Conservation (phyloP, 805 yeast species). For the Lachancea sp. region DNA sequence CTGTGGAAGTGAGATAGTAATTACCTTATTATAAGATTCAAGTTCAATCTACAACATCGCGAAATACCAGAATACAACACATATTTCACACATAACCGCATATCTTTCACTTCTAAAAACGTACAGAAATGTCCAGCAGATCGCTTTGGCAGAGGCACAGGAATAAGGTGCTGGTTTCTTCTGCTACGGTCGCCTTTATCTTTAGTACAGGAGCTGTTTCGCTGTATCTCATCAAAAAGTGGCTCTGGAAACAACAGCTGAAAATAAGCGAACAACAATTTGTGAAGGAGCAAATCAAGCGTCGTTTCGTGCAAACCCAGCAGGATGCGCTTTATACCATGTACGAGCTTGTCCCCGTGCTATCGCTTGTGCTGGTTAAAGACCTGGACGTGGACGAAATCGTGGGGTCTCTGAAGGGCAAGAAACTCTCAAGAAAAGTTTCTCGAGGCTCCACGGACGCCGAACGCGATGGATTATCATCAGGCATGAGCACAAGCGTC, state of each 20-base stretch:
- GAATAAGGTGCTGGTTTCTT: conserved; percentile 21
- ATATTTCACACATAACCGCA: too few species aligned
- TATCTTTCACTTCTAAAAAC: too few species aligned
- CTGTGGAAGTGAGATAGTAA: too few species aligned
- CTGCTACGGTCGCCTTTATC: conserved; percentile 19
- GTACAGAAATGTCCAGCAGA: conserved; percentile 9
- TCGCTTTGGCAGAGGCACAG: conserved; percentile 21
- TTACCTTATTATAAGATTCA: too few species aligned
- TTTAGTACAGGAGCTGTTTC: conserved; percentile 27
- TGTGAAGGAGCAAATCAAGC: conserved; percentile 61
- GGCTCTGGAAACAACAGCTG: conserved; percentile 38
- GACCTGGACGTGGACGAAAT: conserved; percentile 25
- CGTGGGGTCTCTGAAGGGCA: conserved; percentile 21
- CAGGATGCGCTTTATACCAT: conserved; percentile 82
- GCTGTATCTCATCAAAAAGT: conserved; percentile 23
- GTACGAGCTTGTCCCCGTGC: conserved; percentile 72
- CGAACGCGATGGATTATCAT: conserved; percentile 15
- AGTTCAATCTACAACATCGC: background rate
- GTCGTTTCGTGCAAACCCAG: conserved; percentile 87
- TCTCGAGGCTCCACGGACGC: conserved; percentile 4
- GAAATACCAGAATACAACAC: too few species aligned
- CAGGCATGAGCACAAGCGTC: conserved; percentile 18
- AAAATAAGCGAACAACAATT: conserved; percentile 50
- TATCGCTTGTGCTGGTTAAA: conserved; percentile 38
- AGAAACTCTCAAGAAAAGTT: conserved; percentile 14